These are phyloP conservation scores for Eleusine indica DNA, from an alignment of 176 grass and related monocot genomes.

Conservation along the genomic window DNA sequence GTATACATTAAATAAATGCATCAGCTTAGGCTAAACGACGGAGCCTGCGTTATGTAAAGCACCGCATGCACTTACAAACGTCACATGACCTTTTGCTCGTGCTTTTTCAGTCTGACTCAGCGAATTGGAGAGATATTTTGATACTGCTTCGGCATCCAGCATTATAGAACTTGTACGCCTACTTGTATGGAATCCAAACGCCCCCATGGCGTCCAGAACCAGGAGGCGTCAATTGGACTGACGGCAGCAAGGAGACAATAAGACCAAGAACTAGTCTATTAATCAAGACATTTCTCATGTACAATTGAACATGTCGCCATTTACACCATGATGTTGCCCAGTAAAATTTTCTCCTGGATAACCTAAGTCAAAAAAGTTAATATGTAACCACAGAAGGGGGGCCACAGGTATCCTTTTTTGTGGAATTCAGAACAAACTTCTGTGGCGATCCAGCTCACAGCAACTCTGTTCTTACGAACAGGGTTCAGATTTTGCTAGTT, in stretches of 20 bases:
- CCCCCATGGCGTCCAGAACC: background rate
- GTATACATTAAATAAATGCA: background rate
- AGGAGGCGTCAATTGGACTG: background rate
- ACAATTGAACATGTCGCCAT: slow-evolving; percentile 10
- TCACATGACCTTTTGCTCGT: background rate
- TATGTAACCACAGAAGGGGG: background rate
- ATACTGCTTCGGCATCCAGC: background rate
- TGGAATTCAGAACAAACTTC: slow-evolving; percentile 12
- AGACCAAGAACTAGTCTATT: background rate
- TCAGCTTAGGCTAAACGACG: background rate
- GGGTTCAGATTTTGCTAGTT: slow-evolving; percentile 6
- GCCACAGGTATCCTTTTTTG: background rate
- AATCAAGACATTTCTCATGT: slow-evolving; percentile 2
- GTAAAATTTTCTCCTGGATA: slow-evolving; percentile 12
- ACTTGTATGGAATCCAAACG: background rate
- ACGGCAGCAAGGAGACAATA: slow-evolving; percentile 5
- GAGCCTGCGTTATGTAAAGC: background rate
- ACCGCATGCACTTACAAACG: background rate
- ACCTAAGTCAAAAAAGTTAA: background rate
- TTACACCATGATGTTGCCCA: background rate
- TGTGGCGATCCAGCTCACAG: background rate
- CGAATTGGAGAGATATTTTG: slow-evolving; percentile 9
- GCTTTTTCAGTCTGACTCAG: background rate
- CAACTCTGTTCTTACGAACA: background rate
- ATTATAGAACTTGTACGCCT: background rate